Base-by-base conservation (phyloP, 2,329 filamentous ascomycete genomes). In the Aspergillus sp. region DNA sequence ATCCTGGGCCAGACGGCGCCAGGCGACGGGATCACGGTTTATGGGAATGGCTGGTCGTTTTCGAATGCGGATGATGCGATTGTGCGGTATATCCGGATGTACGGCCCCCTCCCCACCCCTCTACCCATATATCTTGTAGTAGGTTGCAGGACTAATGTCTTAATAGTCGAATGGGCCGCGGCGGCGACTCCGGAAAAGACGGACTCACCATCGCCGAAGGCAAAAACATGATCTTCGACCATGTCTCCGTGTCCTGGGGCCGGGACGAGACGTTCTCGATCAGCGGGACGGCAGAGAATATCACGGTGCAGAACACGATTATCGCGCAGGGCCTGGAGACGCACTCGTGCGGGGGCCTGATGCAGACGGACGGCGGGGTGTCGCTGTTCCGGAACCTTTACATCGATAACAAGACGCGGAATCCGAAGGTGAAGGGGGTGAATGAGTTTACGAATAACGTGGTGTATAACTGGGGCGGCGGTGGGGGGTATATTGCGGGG, bases 371-470 rank as follows among this genome's bases (percentile, higher is more conserved):
- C n/a, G 61, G 61, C 6, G 59, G 61, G 5, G 54, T 63, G 35
- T 80, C 77, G 15, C 73, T 82, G 4, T 83, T 84, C 67, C 73
- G 82, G 4, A 84, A 84, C 63, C 66, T 85, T 33, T 85, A 83
- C 65, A 80, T 84, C 55, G 81, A 84, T 60, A 84, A 82, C 62
- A 83, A 85, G 66, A 85, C 81, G 9, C 76, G 82, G 1, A 83
- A 84, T 58, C 82, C 82, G 1, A 84, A 84, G 59, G 81, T 83
- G 49, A 85, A 85, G 66, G 82, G 81, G 1, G 76, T 81, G 3
- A 84, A 84, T 23, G 81, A 84, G 62, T 84, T 83, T 57, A 74
- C 73, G 44, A 77, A 78, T 58, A 75, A 81, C 64, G 76, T 84
- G 3, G 64, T 85, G 3, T 85, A 84, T 64, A 85, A 85, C 65